phyloP scores from a whole-genome alignment of 2,329 filamentous ascomycete species.

The Phoma sp. region DNA sequence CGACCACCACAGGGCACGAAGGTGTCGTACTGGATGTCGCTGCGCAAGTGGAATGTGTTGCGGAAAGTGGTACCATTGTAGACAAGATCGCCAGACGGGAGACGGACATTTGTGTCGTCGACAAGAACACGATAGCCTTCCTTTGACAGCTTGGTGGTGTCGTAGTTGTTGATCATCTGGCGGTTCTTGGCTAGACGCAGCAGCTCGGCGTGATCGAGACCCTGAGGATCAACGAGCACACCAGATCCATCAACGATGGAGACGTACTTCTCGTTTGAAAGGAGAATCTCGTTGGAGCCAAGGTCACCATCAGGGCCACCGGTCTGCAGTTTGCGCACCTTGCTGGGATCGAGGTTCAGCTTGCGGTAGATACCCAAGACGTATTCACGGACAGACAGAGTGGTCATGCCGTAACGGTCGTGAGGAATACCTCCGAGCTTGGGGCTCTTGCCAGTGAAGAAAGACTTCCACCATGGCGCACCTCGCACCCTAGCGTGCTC shows the following conservation, averaged over 20 bases:
- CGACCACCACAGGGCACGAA: conserved; percentile 97
- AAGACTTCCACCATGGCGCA: conserved; percentile 99
- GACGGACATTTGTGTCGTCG: conserved; percentile 86
- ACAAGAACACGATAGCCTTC: conserved; percentile 91
- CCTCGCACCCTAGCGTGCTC: conserved; percentile 86
- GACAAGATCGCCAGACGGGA: conserved; percentile 85
- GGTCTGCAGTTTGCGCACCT: conserved; percentile 93
- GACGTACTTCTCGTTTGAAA: conserved; percentile 94
- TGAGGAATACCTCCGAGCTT: conserved; percentile 96
- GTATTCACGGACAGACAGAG: conserved; percentile 92
- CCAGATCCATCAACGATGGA: conserved; percentile 95
- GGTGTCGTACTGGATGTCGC: conserved; percentile 74
- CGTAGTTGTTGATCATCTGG: conserved; percentile 88
- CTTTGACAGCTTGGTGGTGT: conserved; percentile 81
- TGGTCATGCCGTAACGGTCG: conserved; percentile 97
- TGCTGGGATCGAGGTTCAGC: conserved; percentile 82
- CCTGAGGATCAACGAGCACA: conserved; percentile 91
- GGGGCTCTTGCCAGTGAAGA: conserved; percentile 98
- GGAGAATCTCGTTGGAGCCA: conserved; percentile 95
- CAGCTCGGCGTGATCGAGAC: conserved; percentile 83
- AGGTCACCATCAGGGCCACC: conserved; percentile 96
- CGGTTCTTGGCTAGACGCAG: conserved; percentile 82
- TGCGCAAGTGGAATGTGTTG: conserved; percentile 93
- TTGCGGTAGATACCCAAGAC: conserved; percentile 97
- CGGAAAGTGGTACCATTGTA: conserved; percentile 94